These are phyloP conservation scores for Boletus albobrunnescens DNA, from an alignment of 1,284 basidiomycete genomes.

Conservation along the genomic window DNA sequence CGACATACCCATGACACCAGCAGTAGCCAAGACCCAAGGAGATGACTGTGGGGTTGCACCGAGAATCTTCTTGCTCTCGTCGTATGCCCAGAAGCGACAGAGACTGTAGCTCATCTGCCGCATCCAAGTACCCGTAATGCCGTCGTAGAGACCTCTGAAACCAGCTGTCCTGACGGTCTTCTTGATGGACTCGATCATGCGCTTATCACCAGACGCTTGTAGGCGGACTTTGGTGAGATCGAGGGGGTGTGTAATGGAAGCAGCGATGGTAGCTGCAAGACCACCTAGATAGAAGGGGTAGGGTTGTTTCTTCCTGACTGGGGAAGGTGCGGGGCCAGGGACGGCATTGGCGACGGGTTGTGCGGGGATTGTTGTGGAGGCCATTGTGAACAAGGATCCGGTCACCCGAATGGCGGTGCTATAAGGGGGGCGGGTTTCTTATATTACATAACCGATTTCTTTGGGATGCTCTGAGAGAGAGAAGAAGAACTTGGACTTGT, in stretches of 20 bases:
- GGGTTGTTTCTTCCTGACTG: constrained; percentile 37
- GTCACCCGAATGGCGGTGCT: constrained; percentile 5
- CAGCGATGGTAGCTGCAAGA: constrained; percentile 33
- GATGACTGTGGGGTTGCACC: constrained; percentile 45
- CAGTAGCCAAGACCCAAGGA: constrained; percentile 75
- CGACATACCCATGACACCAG: constrained; percentile 75
- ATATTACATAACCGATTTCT: constrained; percentile 17
- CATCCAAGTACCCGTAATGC: constrained; percentile 84
- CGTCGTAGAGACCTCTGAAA: constrained; percentile 75
- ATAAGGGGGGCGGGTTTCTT: constrained; percentile 13
- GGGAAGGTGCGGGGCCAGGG: not conserved
- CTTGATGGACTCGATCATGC: constrained; percentile 74
- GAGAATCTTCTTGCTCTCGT: constrained; percentile 81
- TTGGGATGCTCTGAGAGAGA: not conserved
- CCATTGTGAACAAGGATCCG: constrained; percentile 18
- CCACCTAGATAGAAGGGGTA: constrained; percentile 53
- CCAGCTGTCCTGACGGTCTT: constrained; percentile 78
- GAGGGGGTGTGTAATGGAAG: constrained; percentile 52
- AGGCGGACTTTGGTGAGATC: constrained; percentile 86
- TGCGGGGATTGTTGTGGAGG: constrained; percentile 9
- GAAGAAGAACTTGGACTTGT: not conserved
- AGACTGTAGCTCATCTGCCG: constrained; percentile 93
- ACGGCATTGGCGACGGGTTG: constrained; percentile 13
- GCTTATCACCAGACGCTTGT: constrained; percentile 84
- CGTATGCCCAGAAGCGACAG: constrained; percentile 91